These are phyloP conservation scores for Endocladia muricata DNA, from an alignment of 31 red algal genomes.

Conservation along the genomic window DNA sequence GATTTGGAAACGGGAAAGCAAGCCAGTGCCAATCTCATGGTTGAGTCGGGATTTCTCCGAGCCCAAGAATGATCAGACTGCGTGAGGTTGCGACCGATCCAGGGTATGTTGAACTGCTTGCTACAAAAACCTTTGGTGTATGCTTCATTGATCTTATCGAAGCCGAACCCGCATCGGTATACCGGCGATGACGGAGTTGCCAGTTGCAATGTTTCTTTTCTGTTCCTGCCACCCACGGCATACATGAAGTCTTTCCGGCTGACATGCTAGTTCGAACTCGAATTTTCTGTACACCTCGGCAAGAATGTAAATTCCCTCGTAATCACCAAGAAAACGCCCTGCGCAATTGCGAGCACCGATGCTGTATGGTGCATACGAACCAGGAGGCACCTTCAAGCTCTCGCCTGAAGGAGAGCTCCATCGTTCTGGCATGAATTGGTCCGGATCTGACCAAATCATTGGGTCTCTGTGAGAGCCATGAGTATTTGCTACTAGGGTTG, in stretches of 20 bases:
- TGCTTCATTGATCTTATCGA: too few relatives aligned
- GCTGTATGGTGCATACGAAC: slow-evolving; percentile 32
- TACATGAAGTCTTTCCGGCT: neutral
- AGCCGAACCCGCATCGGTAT: neutral
- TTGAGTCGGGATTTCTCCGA: slow-evolving; percentile 18
- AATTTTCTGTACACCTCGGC: slow-evolving; percentile 15
- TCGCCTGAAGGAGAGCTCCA: neutral
- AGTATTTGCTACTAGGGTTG: neutral
- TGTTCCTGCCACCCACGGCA: slow-evolving; percentile 17
- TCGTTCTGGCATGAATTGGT: slow-evolving; percentile 17
- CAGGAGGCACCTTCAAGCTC: neutral
- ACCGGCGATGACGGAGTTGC: neutral
- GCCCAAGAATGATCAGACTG: neutral
- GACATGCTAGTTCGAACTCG: slow-evolving; percentile 6
- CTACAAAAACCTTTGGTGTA: too few relatives aligned
- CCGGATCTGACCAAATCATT: slow-evolving; percentile 9
- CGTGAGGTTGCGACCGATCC: too few relatives aligned
- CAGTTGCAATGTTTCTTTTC: neutral
- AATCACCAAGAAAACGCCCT: slow-evolving; percentile 33
- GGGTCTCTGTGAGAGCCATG: slow-evolving; percentile 6
- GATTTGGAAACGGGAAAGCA: slow-evolving; percentile 28
- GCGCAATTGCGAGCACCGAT: slow-evolving; percentile 21
- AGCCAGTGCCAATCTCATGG: slow-evolving; percentile 29
- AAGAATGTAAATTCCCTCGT: slow-evolving; percentile 20
- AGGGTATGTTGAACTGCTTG: too few relatives aligned